Evolutionary conservation across 192 early-diverging fungal species (phyloP).

Genomic region (Podila minutissima): DNA sequence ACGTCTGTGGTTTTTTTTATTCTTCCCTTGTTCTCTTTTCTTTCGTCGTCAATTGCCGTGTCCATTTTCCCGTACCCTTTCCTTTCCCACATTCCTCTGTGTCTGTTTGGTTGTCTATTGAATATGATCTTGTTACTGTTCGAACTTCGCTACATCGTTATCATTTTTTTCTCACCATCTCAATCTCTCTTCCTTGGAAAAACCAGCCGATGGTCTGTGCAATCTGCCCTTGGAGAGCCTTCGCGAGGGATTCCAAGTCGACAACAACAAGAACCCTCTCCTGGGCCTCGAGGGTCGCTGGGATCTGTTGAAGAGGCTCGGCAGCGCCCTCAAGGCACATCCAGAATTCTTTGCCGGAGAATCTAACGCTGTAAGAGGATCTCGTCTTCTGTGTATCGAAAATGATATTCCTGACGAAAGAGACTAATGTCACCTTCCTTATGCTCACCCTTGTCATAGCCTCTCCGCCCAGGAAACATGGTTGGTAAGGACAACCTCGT

Average conservation of each 20-base stretch:
- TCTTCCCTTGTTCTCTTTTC: too few species aligned
- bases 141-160: background rate
- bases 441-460: constrained; percentile 14
- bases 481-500: constrained; percentile 54
- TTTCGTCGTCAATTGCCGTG: too few species aligned
- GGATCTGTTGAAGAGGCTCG: constrained; percentile 73
- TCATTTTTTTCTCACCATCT: background rate
- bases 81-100: background rate
- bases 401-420: too few species aligned
- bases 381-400: background rate
- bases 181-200: background rate
- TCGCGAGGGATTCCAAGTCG: constrained; percentile 80
- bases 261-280: constrained; percentile 73
- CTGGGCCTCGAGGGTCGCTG: constrained; percentile 83
- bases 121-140: too few species aligned
- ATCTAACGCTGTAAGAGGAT: constrained; percentile 37
- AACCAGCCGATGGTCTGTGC: constrained; percentile 61
- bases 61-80: background rate
- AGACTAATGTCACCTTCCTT: background rate
- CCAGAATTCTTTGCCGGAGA: constrained; percentile 67
- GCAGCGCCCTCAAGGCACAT: constrained; percentile 59
- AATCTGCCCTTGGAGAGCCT: constrained; percentile 62
- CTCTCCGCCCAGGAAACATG: constrained; percentile 84
- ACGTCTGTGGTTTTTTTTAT: too few species aligned
- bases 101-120: background rate